phyloP scores from a whole-genome alignment of 192 early-diverging fungal species.

The Umbelopsis sp. region DNA sequence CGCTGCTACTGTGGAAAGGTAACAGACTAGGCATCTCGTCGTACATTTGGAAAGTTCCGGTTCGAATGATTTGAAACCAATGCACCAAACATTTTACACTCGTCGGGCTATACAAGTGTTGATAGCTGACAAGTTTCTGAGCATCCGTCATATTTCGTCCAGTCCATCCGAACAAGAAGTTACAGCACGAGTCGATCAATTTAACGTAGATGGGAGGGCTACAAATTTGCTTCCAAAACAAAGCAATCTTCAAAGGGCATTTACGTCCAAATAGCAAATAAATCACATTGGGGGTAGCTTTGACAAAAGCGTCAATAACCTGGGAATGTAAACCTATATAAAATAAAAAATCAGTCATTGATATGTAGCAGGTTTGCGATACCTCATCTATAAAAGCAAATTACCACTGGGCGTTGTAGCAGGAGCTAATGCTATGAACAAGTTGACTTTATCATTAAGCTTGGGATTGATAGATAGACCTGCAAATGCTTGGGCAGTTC shows the following conservation, averaged over 20 bases:
- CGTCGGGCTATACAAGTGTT: slow-evolving; percentile 86
- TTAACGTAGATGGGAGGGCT: slow-evolving; percentile 73
- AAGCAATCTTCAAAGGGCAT: slow-evolving; percentile 70
- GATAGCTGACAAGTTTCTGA: slow-evolving; percentile 80
- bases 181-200: slow-evolving; percentile 70
- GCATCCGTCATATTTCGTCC: slow-evolving; percentile 65
- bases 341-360: background rate
- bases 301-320: slow-evolving; percentile 79
- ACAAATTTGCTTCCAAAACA: slow-evolving; percentile 87
- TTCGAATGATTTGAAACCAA: slow-evolving; percentile 95
- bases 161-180: slow-evolving; percentile 86
- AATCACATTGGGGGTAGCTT: slow-evolving; percentile 83
- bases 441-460: slow-evolving; percentile 83
- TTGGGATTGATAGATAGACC: slow-evolving; percentile 76
- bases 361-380: background rate
- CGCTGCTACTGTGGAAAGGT: slow-evolving; percentile 47
- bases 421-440: slow-evolving; percentile 91
- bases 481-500: slow-evolving; percentile 88
- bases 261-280: slow-evolving; percentile 90
- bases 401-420: slow-evolving; percentile 78
- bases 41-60: slow-evolving; percentile 88
- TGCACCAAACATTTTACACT: slow-evolving; percentile 93
- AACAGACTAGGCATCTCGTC: slow-evolving; percentile 77
- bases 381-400: background rate
- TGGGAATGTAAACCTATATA: slow-evolving; percentile 73